Conservation (phyloP, 768 basidiomycete species). For the Lentinula sp. region DNA sequence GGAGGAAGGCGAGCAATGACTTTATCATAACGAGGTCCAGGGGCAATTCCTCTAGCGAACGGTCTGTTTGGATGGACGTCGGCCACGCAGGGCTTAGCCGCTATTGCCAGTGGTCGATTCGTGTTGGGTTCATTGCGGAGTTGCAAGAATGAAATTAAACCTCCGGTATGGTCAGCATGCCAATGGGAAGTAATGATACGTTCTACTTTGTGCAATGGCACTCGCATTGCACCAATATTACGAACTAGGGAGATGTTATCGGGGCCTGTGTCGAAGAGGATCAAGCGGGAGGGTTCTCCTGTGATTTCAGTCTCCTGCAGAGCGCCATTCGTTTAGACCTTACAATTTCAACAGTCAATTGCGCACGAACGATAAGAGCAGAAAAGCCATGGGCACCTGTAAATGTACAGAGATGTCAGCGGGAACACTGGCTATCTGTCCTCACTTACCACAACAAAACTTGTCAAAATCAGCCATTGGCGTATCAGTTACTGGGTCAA, state of each 20-base stretch:
- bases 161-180: slow-evolving; percentile 75
- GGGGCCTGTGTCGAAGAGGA: slow-evolving; percentile 82
- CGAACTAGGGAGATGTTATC: slow-evolving; percentile 71
- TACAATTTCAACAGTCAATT: neutral
- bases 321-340: neutral
- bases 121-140: slow-evolving; percentile 23
- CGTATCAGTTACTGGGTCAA: slow-evolving; percentile 38
- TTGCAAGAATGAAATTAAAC: slow-evolving; percentile 60
- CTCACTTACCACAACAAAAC: slow-evolving; percentile 54
- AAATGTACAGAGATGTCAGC: neutral
- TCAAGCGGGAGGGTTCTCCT: slow-evolving; percentile 39
- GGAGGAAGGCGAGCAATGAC: slow-evolving; percentile 53
- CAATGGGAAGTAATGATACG: slow-evolving; percentile 73
- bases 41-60: slow-evolving; percentile 65
- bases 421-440: neutral
- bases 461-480: slow-evolving; percentile 69
- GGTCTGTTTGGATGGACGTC: slow-evolving; percentile 81
- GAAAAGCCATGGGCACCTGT: slow-evolving; percentile 81
- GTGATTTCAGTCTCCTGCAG: slow-evolving; percentile 51
- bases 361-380: slow-evolving; percentile 75
- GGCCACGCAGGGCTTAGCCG: slow-evolving; percentile 34
- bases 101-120: neutral
- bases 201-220: slow-evolving; percentile 47
- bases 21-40: slow-evolving; percentile 51
- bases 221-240: slow-evolving; percentile 57